Conservation (phyloP, 2,329 filamentous ascomycete genomes). For the Xylaria sp. region DNA sequence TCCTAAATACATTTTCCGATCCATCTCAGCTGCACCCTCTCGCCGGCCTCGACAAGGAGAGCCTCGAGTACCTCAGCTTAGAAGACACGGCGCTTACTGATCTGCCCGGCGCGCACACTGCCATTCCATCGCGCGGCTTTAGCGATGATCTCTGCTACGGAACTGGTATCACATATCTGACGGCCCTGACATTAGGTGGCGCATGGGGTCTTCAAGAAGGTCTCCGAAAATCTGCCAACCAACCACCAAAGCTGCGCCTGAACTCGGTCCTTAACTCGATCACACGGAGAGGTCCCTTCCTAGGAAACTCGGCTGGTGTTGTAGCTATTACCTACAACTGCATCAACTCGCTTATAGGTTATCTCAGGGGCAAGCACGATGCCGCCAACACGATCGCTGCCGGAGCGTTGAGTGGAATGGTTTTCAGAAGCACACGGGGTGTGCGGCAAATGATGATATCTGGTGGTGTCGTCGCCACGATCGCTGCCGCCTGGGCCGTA, state of each 20-base stretch:
- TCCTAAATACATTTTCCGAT: conserved; percentile 78
- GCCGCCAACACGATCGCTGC: conserved; percentile 81
- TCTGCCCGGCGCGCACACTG: conserved; percentile 77
- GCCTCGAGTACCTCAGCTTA: conserved; percentile 88
- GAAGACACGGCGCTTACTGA: conserved; percentile 87
- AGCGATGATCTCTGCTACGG: conserved; percentile 98
- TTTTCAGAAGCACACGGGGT: conserved; percentile 95
- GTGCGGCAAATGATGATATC: conserved; percentile 91
- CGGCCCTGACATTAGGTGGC: conserved; percentile 80
- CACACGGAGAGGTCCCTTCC: conserved; percentile 84
- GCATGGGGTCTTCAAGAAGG: conserved; percentile 91
- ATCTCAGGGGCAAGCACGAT: conserved; percentile 79
- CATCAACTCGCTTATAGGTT: conserved; percentile 77
- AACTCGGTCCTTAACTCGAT: conserved; percentile 95
- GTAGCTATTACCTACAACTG: conserved; percentile 96
- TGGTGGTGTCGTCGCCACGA: conserved; percentile 76
- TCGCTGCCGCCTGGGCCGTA: conserved; percentile 89
- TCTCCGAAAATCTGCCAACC: conserved; percentile 66
- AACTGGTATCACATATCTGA: conserved; percentile 86
- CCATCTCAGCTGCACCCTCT: conserved; percentile 87
- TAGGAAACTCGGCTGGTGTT: conserved; percentile 93
- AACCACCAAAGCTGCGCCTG: conserved; percentile 82
- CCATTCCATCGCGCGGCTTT: conserved; percentile 91
- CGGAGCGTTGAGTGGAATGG: conserved; percentile 80
- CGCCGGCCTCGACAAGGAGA: conserved; percentile 85